Conservation (phyloP, 2,329 filamentous ascomycete species). For the Penicillium nordicum region DNA sequence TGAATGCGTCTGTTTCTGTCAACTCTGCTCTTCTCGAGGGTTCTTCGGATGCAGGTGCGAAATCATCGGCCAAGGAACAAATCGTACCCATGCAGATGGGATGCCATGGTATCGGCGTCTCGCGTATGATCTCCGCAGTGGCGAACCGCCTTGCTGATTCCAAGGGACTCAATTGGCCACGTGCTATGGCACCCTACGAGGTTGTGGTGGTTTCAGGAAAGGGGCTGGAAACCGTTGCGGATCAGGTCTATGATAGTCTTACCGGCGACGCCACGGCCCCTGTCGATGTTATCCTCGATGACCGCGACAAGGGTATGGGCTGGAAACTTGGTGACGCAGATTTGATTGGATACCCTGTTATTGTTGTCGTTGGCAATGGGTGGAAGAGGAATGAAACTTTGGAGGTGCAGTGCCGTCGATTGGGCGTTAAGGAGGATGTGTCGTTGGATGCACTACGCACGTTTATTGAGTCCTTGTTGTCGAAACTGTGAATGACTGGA, state of each 20-base stretch:
- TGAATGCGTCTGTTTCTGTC: constrained; percentile 61
- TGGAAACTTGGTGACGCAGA: constrained; percentile 94
- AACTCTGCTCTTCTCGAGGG: constrained; percentile 30
- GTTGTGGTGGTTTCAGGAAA: constrained; percentile 61
- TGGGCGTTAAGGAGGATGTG: constrained; percentile 62
- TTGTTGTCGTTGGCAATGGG: constrained; percentile 71
- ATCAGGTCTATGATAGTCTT: constrained; percentile 63
- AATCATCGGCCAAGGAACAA: constrained; percentile 27
- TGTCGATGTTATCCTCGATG: constrained; percentile 70
- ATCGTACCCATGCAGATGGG: constrained; percentile 78
- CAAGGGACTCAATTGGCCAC: constrained; percentile 81
- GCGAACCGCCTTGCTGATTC: constrained; percentile 71
- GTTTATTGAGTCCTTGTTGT: constrained; percentile 50
- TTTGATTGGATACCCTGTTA: constrained; percentile 78
- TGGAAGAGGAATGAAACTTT: constrained; percentile 60
- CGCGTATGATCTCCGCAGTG: constrained; percentile 81
- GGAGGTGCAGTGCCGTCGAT: constrained; percentile 74
- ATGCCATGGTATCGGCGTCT: constrained; percentile 92
- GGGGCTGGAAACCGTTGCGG: constrained; percentile 49
- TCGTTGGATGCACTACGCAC: constrained; percentile 48
- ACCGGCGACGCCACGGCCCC: constrained; percentile 20
- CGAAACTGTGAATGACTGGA: constrained; percentile 45
- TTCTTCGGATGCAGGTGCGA: constrained; percentile 16
- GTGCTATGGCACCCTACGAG: constrained; percentile 80
- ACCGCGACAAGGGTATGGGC: constrained; percentile 63